Conservation (phyloP, 345 rosid species). For the Anastatica hierochuntica region DNA sequence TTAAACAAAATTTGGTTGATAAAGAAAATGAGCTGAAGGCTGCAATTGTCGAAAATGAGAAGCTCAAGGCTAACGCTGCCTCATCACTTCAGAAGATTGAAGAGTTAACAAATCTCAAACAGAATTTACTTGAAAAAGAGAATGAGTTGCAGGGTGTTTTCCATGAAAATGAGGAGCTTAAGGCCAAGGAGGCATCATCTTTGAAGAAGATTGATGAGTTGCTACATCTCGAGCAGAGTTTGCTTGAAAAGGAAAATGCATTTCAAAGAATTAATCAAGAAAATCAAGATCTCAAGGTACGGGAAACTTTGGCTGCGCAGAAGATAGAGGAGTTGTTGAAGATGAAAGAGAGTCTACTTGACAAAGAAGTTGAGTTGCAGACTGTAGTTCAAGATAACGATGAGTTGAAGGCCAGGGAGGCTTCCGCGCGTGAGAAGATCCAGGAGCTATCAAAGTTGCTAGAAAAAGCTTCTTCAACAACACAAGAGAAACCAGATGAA, state of each 20-base stretch:
- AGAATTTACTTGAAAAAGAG: slow-evolving; percentile 20
- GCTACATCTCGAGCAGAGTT: slow-evolving; percentile 20
- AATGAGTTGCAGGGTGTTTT: slow-evolving; percentile 17
- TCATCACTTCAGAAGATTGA: slow-evolving; percentile 42
- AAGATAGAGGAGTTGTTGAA: slow-evolving; percentile 22
- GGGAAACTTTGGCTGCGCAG: slow-evolving; percentile 15
- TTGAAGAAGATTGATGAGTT: slow-evolving; percentile 21
- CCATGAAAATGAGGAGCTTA: slow-evolving; percentile 61
- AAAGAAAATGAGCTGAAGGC: slow-evolving; percentile 23
- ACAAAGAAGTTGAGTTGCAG: slow-evolving; percentile 61
- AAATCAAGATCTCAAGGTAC: slow-evolving; percentile 14
- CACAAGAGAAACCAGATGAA: slow-evolving; percentile 28
- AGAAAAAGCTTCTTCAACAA: slow-evolving; percentile 11
- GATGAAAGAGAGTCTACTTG: slow-evolving; percentile 54
- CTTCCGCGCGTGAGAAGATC: slow-evolving; percentile 35
- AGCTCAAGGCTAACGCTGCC: slow-evolving; percentile 23
- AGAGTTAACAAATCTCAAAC: slow-evolving; percentile 41
- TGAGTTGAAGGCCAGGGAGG: slow-evolving; percentile 39
- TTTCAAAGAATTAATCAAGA: slow-evolving; percentile 7
- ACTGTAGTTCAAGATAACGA: slow-evolving; percentile 16
- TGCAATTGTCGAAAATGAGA: slow-evolving; percentile 14
- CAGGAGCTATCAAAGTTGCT: slow-evolving; percentile 16
- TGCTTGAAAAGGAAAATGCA: slow-evolving; percentile 8
- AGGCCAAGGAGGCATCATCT: slow-evolving; percentile 23
- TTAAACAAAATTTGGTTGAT: slow-evolving; percentile 17